Conservation (phyloP, 1,284 basidiomycete species). For the Microbotryum violaceum region DNA sequence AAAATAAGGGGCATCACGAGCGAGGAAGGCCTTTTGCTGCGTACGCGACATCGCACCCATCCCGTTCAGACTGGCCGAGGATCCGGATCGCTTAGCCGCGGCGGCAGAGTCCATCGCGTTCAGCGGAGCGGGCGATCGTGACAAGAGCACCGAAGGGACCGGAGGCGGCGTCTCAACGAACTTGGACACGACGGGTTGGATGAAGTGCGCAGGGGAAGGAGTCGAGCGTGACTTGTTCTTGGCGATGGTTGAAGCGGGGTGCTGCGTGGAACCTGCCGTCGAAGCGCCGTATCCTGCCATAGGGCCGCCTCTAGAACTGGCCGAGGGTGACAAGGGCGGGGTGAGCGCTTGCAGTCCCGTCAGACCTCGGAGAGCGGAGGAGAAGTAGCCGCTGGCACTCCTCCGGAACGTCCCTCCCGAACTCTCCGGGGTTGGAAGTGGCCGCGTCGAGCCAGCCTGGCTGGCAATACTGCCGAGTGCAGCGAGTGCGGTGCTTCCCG, state of each 20-base stretch:
- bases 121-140: no score
- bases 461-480: slow-evolving; percentile 19
- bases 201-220: slow-evolving; percentile 7
- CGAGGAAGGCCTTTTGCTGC: slow-evolving; percentile 31
- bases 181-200: slow-evolving; percentile 23
- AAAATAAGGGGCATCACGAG: slow-evolving; percentile 23
- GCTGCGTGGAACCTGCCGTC: background rate
- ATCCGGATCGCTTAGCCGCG: background rate
- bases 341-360: slow-evolving; percentile 15
- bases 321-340: slow-evolving; percentile 18
- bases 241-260: background rate
- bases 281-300: slow-evolving; percentile 2
- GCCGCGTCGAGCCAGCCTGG: background rate
- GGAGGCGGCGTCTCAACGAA: slow-evolving; percentile 19
- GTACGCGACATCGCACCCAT: slow-evolving; percentile 24
- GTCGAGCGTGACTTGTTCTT: slow-evolving; percentile 10
- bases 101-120: no score
- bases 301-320: background rate
- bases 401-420: background rate
- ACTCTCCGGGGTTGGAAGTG: background rate
- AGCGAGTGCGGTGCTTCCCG: slow-evolving; percentile 10
- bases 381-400: slow-evolving; percentile 30
- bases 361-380: slow-evolving; percentile 15
- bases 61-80: slow-evolving; percentile 8
- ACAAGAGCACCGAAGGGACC: background rate